A percentile compares a stretch with the other conserved stretches of the same genome.
These are phyloP conservation scores for Monosporascus sp. DNA, from an alignment of 2,329 filamentous ascomycete genomes.

Conservation along the genomic window DNA sequence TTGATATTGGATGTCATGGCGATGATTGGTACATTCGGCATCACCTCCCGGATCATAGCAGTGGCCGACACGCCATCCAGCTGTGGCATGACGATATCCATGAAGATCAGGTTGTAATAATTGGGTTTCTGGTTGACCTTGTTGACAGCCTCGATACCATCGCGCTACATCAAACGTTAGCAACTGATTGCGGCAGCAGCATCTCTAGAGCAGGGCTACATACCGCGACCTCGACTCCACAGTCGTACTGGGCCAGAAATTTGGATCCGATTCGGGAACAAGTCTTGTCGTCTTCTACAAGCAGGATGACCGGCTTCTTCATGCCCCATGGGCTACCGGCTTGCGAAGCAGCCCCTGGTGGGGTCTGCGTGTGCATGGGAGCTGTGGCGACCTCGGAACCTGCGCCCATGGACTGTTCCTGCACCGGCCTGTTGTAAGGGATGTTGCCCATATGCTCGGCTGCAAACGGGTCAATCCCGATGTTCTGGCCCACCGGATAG, in stretches of 20 bases:
- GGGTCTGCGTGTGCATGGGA: conserved; percentile 28
- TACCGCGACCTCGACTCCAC: conserved; percentile 63
- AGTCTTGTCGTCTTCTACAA: conserved; percentile 78
- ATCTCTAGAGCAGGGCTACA: conserved; percentile 23
- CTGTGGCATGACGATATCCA: conserved; percentile 97
- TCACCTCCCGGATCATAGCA: conserved; percentile 84
- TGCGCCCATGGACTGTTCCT: conserved; percentile 36
- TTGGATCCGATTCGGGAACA: conserved; percentile 64
- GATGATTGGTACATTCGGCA: conserved; percentile 78
- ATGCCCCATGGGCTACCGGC: conserved; percentile 49
- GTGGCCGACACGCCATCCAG: conserved; percentile 93
- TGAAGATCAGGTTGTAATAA: conserved; percentile 66
- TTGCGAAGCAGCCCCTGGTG: conserved; percentile 20
- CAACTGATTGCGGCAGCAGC: not conserved
- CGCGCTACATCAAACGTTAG: conserved; percentile 48
- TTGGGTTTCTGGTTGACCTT: conserved; percentile 58
- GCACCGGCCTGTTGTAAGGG: conserved; percentile 71
- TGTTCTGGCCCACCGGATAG: conserved; percentile 84
- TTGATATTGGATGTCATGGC: conserved; percentile 99
- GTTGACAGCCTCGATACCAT: conserved; percentile 86
- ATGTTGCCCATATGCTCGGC: conserved; percentile 93
- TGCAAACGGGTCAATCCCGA: conserved; percentile 92
- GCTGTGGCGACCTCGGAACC: conserved; percentile 32
- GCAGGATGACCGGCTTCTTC: conserved; percentile 70
- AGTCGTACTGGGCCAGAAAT: conserved; percentile 60